phyloP scores from a whole-genome alignment of 2,329 filamentous ascomycete species.

The Pseudocercospora fijiensis region DNA sequence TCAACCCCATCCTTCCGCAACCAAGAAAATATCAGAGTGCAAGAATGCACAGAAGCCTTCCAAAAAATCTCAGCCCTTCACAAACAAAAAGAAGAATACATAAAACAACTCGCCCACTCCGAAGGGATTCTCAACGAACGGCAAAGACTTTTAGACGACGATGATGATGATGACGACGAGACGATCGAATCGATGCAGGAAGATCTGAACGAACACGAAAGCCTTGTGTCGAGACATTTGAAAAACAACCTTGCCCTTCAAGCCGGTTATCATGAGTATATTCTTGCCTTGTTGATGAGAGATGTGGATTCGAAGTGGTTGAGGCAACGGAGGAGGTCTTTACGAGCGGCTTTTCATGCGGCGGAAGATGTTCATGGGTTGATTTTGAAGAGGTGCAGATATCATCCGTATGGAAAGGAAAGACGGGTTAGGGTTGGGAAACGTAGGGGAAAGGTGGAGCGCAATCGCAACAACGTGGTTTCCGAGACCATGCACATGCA shows the following conservation, averaged over 20 bases:
- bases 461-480: background rate
- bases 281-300: background rate
- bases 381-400: background rate
- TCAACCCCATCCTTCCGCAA: background rate
- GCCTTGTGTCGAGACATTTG: background rate
- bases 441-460: background rate
- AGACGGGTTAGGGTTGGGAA: background rate
- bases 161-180: background rate
- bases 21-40: background rate
- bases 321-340: background rate
- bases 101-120: constrained; percentile 1
- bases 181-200: background rate
- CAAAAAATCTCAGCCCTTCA: background rate
- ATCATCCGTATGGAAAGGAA: background rate
- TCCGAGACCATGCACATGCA: background rate
- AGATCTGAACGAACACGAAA: background rate
- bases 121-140: background rate
- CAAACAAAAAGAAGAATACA: background rate
- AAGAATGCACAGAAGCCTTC: background rate
- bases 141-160: background rate
- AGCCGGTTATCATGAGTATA: background rate
- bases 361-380: background rate
- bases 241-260: background rate
- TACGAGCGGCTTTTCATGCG: background rate
- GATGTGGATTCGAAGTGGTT: background rate